Conservation (phyloP, 2,329 filamentous ascomycete species). For the Thermothelomyces thermophilus region DNA sequence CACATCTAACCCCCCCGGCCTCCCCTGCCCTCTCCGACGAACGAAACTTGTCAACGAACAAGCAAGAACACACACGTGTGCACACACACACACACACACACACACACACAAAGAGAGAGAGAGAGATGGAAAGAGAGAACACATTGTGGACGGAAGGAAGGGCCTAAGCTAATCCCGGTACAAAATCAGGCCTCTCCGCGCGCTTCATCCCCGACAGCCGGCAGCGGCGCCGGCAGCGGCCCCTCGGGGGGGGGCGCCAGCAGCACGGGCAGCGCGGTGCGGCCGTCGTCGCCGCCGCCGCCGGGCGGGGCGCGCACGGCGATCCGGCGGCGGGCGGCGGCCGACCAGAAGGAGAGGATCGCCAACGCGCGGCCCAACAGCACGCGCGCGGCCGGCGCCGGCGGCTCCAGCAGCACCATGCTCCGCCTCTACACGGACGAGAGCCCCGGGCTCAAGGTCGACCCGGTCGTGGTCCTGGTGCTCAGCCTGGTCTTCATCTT, state of each 20-base stretch:
- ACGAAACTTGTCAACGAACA: no score
- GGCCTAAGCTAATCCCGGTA: not conserved
- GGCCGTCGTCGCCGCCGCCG: constrained; percentile 78
- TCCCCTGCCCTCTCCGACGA: not conserved
- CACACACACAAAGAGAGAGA: no score
- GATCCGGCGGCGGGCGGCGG: constrained; percentile 89
- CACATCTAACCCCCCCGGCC: not conserved
- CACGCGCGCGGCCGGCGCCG: constrained; percentile 87
- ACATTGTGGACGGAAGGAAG: no score
- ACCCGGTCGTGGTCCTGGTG: constrained; percentile 94
- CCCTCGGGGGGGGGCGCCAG: constrained; percentile 43
- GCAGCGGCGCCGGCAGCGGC: constrained; percentile 52
- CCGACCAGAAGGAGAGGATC: constrained; percentile 94
- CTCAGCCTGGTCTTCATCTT: constrained; percentile 98
- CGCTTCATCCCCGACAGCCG: constrained; percentile 49
- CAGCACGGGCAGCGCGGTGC: constrained; percentile 49
- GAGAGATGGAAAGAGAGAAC: no score
- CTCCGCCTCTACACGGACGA: constrained; percentile 98
- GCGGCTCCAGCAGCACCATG: constrained; percentile 97
- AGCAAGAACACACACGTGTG: no score
- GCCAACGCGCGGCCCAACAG: constrained; percentile 89
- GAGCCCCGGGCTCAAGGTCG: constrained; percentile 93
- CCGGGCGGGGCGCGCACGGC: constrained; percentile 93
- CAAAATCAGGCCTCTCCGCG: constrained; percentile 49
- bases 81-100: no score